Evolutionary conservation across 2,329 filamentous ascomycete species (phyloP).

Genomic region (Shiraia bambusicola): DNA sequence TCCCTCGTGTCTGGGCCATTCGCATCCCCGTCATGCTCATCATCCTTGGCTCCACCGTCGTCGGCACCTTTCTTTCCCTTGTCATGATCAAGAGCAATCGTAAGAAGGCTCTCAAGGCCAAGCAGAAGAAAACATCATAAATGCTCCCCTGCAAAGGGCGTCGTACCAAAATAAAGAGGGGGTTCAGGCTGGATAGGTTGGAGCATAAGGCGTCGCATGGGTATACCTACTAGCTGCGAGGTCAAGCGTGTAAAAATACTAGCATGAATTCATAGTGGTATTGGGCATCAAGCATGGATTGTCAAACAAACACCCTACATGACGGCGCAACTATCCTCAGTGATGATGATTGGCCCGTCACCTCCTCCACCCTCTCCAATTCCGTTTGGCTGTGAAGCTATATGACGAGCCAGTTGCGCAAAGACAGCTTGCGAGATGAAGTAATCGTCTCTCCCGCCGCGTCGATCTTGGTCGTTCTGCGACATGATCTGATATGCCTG

Average conservation of each 20-base stretch:
- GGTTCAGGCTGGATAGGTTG: neutral
- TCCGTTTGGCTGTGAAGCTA: conserved; percentile 26
- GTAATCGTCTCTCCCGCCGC: conserved; percentile 59
- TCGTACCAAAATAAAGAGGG: neutral
- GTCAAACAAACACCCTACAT: conserved; percentile 18
- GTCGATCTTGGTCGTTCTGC: conserved; percentile 62
- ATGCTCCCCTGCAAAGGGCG: conserved; percentile 6
- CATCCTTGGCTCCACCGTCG: conserved; percentile 85
- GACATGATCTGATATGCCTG: conserved; percentile 62
- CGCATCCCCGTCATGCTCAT: conserved; percentile 97
- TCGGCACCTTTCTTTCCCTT: conserved; percentile 91
- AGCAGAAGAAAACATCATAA: conserved; percentile 75
- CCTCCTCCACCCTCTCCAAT: conserved; percentile 23
- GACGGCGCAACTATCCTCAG: conserved; percentile 34
- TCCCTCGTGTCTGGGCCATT: conserved; percentile 96
- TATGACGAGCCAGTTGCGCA: conserved; percentile 40
- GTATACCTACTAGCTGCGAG: neutral
- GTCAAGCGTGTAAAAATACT: neutral
- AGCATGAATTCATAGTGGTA: neutral
- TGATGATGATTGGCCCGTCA: conserved; percentile 28
- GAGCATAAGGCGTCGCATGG: conserved; percentile 9
- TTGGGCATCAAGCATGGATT: neutral
- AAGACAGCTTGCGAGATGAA: conserved; percentile 52
- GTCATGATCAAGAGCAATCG: conserved; percentile 99
- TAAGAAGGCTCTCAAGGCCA: conserved; percentile 95